Percentiles rank a stretch among this genome's conserved stretches.
Evolutionary conservation across 495 filamentous ascomycete species (phyloP).

Genomic region (Lasiosphaeria ovina): DNA sequence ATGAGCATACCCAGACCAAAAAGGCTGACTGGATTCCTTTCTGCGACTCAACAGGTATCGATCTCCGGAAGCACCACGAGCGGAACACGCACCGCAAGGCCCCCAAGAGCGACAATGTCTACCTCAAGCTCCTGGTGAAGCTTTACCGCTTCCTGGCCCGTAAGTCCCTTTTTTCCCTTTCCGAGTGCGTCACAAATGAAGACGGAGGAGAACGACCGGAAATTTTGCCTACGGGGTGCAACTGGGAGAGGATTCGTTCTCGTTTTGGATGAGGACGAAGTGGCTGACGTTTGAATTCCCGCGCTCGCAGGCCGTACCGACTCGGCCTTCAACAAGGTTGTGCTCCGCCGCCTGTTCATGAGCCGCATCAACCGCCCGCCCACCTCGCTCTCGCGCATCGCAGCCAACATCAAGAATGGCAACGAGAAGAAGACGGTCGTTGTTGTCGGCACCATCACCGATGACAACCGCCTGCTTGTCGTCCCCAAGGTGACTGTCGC

Average conservation of each 20-base stretch:
- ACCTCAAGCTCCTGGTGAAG: constrained; percentile 96
- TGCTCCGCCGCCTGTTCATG: constrained; percentile 95
- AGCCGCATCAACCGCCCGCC: constrained; percentile 96
- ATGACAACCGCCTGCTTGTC: constrained; percentile 87
- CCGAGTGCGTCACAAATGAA: background rate
- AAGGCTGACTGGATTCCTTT: constrained; percentile 52
- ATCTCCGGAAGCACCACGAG: constrained; percentile 79
- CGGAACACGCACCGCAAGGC: constrained; percentile 87
- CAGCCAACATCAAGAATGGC: constrained; percentile 62
- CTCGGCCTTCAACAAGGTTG: constrained; percentile 91
- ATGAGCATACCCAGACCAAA: constrained; percentile 48
- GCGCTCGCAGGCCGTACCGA: constrained; percentile 78
- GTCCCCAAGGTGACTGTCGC: constrained; percentile 90
- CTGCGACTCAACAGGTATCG: constrained; percentile 56
- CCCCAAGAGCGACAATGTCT: constrained; percentile 96
- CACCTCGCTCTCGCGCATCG: constrained; percentile 87
- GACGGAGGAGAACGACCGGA: background rate
- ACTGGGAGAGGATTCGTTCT: background rate
- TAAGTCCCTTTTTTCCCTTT: constrained; percentile 53
- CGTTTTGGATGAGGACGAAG: too few species aligned
- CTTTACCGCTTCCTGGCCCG: constrained; percentile 97
- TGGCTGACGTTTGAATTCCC: background rate
- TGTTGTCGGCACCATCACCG: constrained; percentile 88
- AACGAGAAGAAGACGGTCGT: constrained; percentile 89
- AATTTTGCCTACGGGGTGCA: background rate